Percentiles rank a stretch among this genome's conserved stretches.
Conservation (phyloP, 2,329 filamentous ascomycete species). For the Thyridium curvatum region DNA sequence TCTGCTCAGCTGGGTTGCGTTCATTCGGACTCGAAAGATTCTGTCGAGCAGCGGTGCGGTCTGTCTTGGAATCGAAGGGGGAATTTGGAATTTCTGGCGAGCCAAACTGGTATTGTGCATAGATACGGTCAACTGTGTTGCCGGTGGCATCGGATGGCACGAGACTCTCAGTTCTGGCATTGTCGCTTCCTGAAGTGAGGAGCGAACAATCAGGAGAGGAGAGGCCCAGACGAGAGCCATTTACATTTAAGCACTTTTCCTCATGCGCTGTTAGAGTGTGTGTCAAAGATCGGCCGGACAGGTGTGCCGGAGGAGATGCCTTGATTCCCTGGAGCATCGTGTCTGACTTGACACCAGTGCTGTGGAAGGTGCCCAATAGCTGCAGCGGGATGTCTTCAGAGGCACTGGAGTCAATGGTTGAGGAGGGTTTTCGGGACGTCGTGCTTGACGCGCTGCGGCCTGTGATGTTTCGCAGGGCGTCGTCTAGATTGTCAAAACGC, state of each 20-base stretch:
- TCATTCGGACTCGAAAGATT: too few species aligned
- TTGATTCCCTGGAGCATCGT: too few species aligned
- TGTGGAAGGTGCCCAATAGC: background rate
- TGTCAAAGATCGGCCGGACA: background rate
- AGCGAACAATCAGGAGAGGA: conserved; percentile 3
- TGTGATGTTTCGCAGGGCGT: conserved; percentile 32
- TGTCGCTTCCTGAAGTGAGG: conserved; percentile 1
- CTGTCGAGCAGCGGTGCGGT: too few species aligned
- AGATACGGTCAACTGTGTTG: conserved; percentile 24
- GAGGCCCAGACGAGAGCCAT: background rate
- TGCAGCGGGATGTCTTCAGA: conserved; percentile 1
- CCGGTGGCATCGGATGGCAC: conserved; percentile 12
- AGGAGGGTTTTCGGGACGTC: background rate
- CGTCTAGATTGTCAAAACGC: conserved; percentile 27
- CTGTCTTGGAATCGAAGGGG: too few species aligned
- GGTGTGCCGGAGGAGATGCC: background rate
- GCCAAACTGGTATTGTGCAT: conserved; percentile 18
- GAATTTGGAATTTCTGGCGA: too few species aligned
- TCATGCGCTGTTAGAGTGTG: background rate
- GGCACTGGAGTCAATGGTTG: background rate
- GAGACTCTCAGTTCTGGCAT: conserved; percentile 2
- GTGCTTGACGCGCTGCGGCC: conserved; percentile 11
- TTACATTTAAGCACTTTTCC: too few species aligned
- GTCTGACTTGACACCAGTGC: background rate
- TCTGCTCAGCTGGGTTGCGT: background rate